These are phyloP conservation scores for Trichosporon faecale DNA, from an alignment of 1,284 basidiomycete genomes.

Conservation along the genomic window DNA sequence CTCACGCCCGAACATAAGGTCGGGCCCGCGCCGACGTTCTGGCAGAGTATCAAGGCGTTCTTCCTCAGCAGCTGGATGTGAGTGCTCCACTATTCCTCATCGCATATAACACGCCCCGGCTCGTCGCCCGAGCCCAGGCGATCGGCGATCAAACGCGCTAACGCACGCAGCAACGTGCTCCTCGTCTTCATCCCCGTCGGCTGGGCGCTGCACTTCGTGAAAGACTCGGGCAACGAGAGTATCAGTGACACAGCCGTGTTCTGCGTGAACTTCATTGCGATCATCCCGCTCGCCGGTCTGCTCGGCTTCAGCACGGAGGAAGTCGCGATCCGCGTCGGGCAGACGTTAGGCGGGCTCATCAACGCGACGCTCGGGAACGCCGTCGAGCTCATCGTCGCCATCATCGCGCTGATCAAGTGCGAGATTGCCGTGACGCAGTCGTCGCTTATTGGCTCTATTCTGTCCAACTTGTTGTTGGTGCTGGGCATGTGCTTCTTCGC, in stretches of 20 bases:
- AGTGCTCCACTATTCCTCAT: conserved; percentile 25
- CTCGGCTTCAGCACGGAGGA: conserved; percentile 86
- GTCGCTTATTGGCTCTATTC: conserved; percentile 61
- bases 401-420: conserved; percentile 77
- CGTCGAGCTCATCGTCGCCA: conserved; percentile 60
- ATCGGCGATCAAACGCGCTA: neutral
- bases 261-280: conserved; percentile 50
- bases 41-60: conserved; percentile 44
- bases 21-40: conserved; percentile 49
- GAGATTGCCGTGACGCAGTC: conserved; percentile 76
- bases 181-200: conserved; percentile 54
- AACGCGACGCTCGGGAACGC: conserved; percentile 55
- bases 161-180: conserved; percentile 49
- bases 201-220: conserved; percentile 54
- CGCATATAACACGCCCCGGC: too few relatives aligned
- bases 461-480: conserved; percentile 70
- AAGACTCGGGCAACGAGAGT: conserved; percentile 39
- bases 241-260: conserved; percentile 50
- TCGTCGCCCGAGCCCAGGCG: too few relatives aligned
- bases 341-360: conserved; percentile 62
- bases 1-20: conserved; percentile 49
- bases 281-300: conserved; percentile 62
- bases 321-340: conserved; percentile 66
- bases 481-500: conserved; percentile 63
- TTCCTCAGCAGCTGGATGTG: conserved; percentile 50